Evolutionary conservation across 108 stramenopile genomes (phyloP).

Genomic region (Cyclostephanos tholiformis): DNA sequence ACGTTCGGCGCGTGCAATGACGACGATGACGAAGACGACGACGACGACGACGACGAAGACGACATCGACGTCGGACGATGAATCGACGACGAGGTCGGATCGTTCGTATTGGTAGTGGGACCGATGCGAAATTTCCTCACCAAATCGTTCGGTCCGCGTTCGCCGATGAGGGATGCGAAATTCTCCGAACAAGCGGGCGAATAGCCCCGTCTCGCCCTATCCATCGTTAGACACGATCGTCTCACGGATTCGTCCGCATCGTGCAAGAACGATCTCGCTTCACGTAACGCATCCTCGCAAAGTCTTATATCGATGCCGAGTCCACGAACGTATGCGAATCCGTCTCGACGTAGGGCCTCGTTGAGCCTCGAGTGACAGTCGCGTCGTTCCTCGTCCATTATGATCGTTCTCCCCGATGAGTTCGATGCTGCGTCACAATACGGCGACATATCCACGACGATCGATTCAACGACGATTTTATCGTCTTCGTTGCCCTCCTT

Average conservation of each 20-base stretch:
- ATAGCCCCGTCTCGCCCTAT: slow-evolving; percentile 75
- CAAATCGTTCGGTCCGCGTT: slow-evolving; percentile 71
- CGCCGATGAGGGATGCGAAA: slow-evolving; percentile 69
- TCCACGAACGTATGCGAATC: slow-evolving; percentile 63
- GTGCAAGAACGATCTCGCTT: slow-evolving; percentile 59
- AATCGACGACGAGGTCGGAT: neutral
- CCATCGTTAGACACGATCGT: slow-evolving; percentile 65
- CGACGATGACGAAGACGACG: too few species aligned
- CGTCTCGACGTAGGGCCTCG: slow-evolving; percentile 49
- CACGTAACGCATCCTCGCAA: slow-evolving; percentile 59
- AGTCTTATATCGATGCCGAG: slow-evolving; percentile 19
- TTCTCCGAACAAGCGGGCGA: slow-evolving; percentile 74
- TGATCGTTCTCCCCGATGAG: too few species aligned
- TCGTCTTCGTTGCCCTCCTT: too few species aligned
- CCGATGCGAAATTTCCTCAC: slow-evolving; percentile 78
- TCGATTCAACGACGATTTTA: too few species aligned
- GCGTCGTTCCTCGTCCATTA: too few species aligned
- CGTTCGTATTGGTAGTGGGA: slow-evolving; percentile 14
- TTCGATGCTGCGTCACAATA: too few species aligned
- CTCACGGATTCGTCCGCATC: slow-evolving; percentile 68
- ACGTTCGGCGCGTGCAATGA: slow-evolving; percentile 66
- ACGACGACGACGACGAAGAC: too few species aligned
- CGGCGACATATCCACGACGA: slow-evolving; percentile 52
- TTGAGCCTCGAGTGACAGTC: slow-evolving; percentile 42
- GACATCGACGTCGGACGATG: too few species aligned